Percentiles rank a stretch among this genome's conserved stretches.
Evolutionary conservation across 768 basidiomycete genomes (phyloP).

Genomic region (Nevesoporus exiguus): DNA sequence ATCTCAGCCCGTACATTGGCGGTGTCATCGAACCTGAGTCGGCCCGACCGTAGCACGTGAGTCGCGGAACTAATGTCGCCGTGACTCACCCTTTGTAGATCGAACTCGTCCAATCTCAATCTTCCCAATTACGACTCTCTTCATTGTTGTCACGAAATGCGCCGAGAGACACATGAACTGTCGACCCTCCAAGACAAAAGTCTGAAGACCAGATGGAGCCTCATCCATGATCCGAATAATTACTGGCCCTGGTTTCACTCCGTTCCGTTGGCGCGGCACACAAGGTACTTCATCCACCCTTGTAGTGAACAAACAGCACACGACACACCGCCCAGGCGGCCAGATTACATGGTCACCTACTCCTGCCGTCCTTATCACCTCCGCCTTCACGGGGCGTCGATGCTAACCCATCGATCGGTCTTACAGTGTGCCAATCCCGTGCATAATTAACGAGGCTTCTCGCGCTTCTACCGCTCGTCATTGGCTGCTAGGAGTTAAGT

Average conservation of each 20-base stretch:
- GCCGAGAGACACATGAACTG: background rate
- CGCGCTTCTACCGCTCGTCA: constrained; percentile 12
- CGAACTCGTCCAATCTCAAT: background rate
- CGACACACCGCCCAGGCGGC: background rate
- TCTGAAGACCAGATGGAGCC: background rate
- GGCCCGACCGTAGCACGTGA: constrained; percentile 1
- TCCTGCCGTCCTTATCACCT: constrained; percentile 1
- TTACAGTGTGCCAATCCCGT: constrained; percentile 25
- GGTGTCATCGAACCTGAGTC: background rate
- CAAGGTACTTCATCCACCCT: background rate
- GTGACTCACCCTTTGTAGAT: constrained; percentile 17
- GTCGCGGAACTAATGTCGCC: constrained; percentile 7
- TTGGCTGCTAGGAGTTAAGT: constrained; percentile 15
- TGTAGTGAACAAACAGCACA: constrained; percentile 3
- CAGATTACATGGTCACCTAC: background rate
- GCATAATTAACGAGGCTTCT: constrained; percentile 18
- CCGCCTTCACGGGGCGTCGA: constrained; percentile 2
- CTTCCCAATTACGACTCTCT: constrained; percentile 2
- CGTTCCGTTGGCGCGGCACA: background rate
- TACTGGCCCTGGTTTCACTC: constrained; percentile 18
- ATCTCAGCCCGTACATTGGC: background rate
- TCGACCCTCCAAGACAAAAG: background rate
- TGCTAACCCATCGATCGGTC: constrained; percentile 13
- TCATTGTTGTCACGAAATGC: constrained; percentile 6
- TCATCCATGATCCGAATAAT: background rate